phyloP scores from a whole-genome alignment of 2,329 filamentous ascomycete species.

The Aspergillus unguis region DNA sequence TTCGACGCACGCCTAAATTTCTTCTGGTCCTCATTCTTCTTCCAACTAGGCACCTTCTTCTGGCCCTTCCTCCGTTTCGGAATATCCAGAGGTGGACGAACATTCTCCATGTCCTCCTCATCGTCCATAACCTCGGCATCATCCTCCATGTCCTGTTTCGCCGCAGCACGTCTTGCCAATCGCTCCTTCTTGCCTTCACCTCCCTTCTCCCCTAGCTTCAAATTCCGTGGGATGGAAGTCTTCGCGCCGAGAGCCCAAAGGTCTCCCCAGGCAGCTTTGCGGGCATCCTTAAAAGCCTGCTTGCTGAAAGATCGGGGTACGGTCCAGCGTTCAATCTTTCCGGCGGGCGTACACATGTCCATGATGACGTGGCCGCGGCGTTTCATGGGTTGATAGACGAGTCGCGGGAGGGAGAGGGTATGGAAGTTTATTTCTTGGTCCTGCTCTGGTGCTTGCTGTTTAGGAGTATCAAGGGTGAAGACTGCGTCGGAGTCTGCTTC shows the following conservation, averaged over 20 bases:
- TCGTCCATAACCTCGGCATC: constrained; percentile 15
- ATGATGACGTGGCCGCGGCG: constrained; percentile 81
- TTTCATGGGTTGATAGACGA: constrained; percentile 79
- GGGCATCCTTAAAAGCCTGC: constrained; percentile 84
- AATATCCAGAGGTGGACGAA: constrained; percentile 11
- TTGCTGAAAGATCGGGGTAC: constrained; percentile 77
- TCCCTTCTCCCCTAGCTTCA: constrained; percentile 56
- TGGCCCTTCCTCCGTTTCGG: constrained; percentile 32
- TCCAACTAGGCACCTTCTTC: constrained; percentile 37
- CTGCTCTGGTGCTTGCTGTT: constrained; percentile 2
- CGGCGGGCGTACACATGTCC: constrained; percentile 84
- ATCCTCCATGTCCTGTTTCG: constrained; percentile 23
- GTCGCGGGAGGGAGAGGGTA: constrained; percentile 70
- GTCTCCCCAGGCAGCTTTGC: constrained; percentile 88
- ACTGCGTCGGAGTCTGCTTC: too few species aligned
- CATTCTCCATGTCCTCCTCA: constrained; percentile 10
- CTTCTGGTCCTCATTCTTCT: constrained; percentile 45
- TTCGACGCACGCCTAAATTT: constrained; percentile 41
- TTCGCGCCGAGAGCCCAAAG: constrained; percentile 95
- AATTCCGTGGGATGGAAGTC: constrained; percentile 63
- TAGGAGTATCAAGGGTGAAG: not conserved
- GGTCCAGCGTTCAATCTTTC: constrained; percentile 87
- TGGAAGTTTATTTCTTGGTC: constrained; percentile 32
- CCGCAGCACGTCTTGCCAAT: constrained; percentile 37
- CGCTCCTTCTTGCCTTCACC: constrained; percentile 41